Conservation (phyloP, 768 basidiomycete genomes). For the Boletus rubescentipes region DNA sequence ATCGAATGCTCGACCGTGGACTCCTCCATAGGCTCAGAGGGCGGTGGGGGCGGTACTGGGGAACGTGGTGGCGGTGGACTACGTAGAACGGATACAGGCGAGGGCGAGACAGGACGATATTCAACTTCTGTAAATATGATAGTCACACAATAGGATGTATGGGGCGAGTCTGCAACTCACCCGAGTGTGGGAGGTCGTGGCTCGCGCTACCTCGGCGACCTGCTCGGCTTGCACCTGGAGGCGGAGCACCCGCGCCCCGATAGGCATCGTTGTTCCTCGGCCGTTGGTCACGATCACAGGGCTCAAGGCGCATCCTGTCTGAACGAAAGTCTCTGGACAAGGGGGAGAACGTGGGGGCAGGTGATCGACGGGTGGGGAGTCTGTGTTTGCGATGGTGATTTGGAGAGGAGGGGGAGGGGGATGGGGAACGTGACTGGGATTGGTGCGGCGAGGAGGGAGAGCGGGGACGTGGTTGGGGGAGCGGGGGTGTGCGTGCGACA, state of each 20-base stretch:
- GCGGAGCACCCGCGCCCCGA: slow-evolving; percentile 10
- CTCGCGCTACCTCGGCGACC: slow-evolving; percentile 3
- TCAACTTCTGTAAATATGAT: slow-evolving; percentile 10
- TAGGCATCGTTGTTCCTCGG: slow-evolving; percentile 31
- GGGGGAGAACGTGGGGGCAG: slow-evolving; percentile 39
- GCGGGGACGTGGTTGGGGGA: slow-evolving; percentile 20
- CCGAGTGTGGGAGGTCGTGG: slow-evolving; percentile 9
- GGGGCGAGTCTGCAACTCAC: slow-evolving; percentile 2
- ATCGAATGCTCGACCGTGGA: slow-evolving; percentile 1
- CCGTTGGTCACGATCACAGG: slow-evolving; percentile 36
- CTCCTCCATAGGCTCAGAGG: slow-evolving; percentile 40
- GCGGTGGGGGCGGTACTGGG: slow-evolving; percentile 28
- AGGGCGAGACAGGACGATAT: slow-evolving; percentile 23
- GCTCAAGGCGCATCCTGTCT: slow-evolving; percentile 36
- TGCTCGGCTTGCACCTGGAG: slow-evolving; percentile 5
- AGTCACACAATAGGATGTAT: not conserved
- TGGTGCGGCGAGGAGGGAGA: slow-evolving; percentile 23
- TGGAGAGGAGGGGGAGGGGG: slow-evolving; percentile 36
- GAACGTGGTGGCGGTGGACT: slow-evolving; percentile 24
- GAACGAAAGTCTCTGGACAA: slow-evolving; percentile 35
- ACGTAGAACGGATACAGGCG: slow-evolving; percentile 23
- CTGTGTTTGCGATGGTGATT: slow-evolving; percentile 33
- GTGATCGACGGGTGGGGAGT: slow-evolving; percentile 39
- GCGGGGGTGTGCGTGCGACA: slow-evolving; percentile 21
- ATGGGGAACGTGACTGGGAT: slow-evolving; percentile 40